A percentile compares a stretch with the other conserved stretches of the same genome.
phyloP scores from a whole-genome alignment of 768 basidiomycete genomes.

The Paxillus rubicundulus region DNA sequence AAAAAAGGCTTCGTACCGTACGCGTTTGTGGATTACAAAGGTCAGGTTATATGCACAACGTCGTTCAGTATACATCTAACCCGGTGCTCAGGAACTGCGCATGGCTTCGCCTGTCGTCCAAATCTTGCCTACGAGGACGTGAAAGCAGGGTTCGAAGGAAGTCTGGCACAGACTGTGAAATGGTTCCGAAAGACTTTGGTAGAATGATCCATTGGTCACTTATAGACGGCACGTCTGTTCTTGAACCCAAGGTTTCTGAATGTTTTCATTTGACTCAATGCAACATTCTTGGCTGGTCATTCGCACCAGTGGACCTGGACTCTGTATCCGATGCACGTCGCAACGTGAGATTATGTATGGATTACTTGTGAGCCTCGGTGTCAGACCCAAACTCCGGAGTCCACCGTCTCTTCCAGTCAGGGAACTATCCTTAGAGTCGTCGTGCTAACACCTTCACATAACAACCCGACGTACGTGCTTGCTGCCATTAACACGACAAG shows the following conservation, averaged over 20 bases:
- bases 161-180: constrained; percentile 39
- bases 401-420: too few species aligned
- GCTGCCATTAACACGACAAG: background rate
- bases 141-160: constrained; percentile 43
- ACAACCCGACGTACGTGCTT: background rate
- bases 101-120: constrained; percentile 50
- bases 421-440: too few species aligned
- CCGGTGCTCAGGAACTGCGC: constrained; percentile 38
- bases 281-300: too few species aligned
- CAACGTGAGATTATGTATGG: too few species aligned
- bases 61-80: constrained; percentile 1
- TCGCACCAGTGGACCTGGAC: too few species aligned
- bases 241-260: background rate
- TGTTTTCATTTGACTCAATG: too few species aligned
- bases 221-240: background rate
- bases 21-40: constrained; percentile 38
- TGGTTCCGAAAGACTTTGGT: constrained; percentile 42
- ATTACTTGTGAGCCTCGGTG: too few species aligned
- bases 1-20: constrained; percentile 31
- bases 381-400: too few species aligned
- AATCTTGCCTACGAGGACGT: constrained; percentile 42
- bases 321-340: too few species aligned
- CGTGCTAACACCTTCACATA: background rate
- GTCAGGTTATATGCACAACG: constrained; percentile 10
- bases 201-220: constrained; percentile 2